Evolutionary conservation across 2,329 filamentous ascomycete genomes (phyloP), one percentile per base, ranked within the genome.

Genomic region (Colletotrichum kahawae): DNA sequence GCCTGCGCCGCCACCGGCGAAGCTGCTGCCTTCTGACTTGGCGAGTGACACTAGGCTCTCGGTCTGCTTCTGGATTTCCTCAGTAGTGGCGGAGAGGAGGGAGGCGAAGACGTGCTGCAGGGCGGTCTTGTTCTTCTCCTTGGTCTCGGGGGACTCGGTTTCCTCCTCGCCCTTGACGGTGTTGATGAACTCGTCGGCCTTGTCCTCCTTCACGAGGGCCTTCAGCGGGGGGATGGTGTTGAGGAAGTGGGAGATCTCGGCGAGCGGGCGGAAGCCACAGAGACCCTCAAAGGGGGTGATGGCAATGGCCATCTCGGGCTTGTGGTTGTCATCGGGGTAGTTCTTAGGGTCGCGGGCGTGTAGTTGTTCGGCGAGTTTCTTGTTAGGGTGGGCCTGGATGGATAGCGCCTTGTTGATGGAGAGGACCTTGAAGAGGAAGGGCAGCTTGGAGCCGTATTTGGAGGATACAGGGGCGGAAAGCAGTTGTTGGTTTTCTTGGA

Each of bases 241-340:
- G 36, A 98, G 88, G 84, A 98, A 98, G 83, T 98, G 95, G 0
- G 92, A 89, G 77, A 98, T 97, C 85, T 99, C 96, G 7, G 87
- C 88, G 27, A 98, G 88, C 0, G 97, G 97, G 12, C 97, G 92
- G 88, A 99, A 99, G 38, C 97, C 97, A 81, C 97, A 99, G 38
- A 99, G 91, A 1, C 97, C 97, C 83, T 98, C 96, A 79, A 99
- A 99, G 0, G 95, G 93, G 1, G 97, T 98, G 80, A 99, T 93
- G 77, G 97, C 97, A 84, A 99, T 98, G 77, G 97, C 96, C 97
- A 99, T 99, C 86, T 99, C 97, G 38, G 97, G 97, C 87, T 99
- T 99, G 89, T 99, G 97, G 87, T 99, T 99, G 88, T 98, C 96
- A 88, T 99, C 95, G 73, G 96, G 97, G 83, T 99, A 99, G 88